Evolutionary conservation across 129 eudicot species (phyloP).

Genomic region (Saposhnikovia divaricata): DNA sequence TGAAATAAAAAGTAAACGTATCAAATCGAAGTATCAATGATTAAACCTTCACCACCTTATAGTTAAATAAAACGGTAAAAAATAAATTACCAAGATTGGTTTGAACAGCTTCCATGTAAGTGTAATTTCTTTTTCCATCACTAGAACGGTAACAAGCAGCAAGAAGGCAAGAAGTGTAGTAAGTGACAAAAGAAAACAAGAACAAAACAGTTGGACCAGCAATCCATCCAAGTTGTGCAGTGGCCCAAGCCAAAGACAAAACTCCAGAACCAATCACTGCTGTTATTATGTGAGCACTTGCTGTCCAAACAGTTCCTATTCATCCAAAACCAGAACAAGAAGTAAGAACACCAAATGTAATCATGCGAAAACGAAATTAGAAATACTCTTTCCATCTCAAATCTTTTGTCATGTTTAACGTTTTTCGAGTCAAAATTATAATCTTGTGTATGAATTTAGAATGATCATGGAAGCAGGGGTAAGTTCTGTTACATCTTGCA

Average conservation of each 20-base stretch:
- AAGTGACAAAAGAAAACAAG: conserved; percentile 80
- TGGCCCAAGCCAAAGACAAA: conserved; percentile 93
- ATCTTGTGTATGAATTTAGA: no score
- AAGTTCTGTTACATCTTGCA: no score
- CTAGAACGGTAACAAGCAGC: conserved; percentile 73
- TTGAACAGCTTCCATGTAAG: conserved; percentile 91
- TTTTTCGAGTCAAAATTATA: neutral
- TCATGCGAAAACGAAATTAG: neutral
- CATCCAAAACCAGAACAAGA: neutral
- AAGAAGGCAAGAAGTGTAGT: conserved; percentile 83
- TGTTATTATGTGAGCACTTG: conserved; percentile 94
- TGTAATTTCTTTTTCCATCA: conserved; percentile 85
- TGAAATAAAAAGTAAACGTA: conserved; percentile 15
- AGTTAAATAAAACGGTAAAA: neutral
- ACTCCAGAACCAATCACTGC: conserved; percentile 98
- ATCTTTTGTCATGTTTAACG: neutral
- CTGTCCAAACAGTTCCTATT: conserved; percentile 88
- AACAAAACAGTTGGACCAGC: conserved; percentile 88
- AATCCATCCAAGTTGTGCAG: conserved; percentile 90
- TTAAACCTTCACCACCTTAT: neutral
- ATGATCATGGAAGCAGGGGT: neutral
- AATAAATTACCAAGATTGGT: conserved; percentile 51
- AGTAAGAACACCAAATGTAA: neutral
- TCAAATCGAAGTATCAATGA: neutral
- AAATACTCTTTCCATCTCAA: neutral